A percentile compares a stretch with the other conserved stretches of the same genome.
These are phyloP conservation scores for Backusella sp. DNA, from an alignment of 192 early-diverging fungal genomes.

Conservation along the genomic window DNA sequence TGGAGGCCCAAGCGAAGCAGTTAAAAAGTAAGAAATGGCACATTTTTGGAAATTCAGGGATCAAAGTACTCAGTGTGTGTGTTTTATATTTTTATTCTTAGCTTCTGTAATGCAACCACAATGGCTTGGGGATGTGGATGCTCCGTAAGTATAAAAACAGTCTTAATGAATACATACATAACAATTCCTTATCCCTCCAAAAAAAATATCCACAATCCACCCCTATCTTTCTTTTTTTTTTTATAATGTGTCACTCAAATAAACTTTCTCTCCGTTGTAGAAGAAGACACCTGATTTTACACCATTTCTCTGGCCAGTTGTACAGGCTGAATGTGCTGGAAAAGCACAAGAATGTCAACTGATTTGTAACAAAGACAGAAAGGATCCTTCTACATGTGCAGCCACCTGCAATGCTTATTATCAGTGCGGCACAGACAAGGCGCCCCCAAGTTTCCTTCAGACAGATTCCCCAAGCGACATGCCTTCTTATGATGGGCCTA, in stretches of 20 bases:
- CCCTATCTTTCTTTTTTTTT: neutral
- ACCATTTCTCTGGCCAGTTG: constrained; percentile 26
- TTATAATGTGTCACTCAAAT: neutral
- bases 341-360: constrained; percentile 25
- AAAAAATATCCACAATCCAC: neutral
- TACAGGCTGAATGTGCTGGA: constrained; percentile 30
- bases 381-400: constrained; percentile 18
- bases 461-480: constrained; percentile 17
- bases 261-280: constrained; percentile 2
- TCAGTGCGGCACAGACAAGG: constrained; percentile 28
- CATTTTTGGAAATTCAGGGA: neutral
- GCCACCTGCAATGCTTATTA: constrained; percentile 27
- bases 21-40: constrained; percentile 20
- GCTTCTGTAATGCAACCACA: constrained; percentile 31
- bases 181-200: neutral
- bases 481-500: constrained; percentile 27
- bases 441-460: constrained; percentile 29
- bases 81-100: constrained; percentile 2
- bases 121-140: constrained; percentile 33
- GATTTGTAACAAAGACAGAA: constrained; percentile 10
- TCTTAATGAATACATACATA: neutral
- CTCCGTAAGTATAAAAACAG: constrained; percentile 16
- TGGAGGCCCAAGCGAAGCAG: constrained; percentile 17
- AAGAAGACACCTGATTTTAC: constrained; percentile 18
- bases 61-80: neutral